Conservation (phyloP, 345 rosid species). For the Tarenaya hassleriana region DNA sequence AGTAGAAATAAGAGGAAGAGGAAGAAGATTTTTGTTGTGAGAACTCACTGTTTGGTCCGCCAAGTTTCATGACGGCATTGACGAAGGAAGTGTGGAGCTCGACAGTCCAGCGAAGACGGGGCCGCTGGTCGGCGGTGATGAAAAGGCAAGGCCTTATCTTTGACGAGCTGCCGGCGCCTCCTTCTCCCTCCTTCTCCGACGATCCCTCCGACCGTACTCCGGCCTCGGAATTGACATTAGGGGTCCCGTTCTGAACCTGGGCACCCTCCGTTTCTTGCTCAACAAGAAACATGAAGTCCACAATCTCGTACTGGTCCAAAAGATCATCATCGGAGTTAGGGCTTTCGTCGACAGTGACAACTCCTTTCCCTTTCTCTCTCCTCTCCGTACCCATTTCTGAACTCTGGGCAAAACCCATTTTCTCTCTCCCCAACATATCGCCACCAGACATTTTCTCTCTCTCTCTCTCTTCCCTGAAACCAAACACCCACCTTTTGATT, state of each 20-base stretch:
- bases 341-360: background rate
- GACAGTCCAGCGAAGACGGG: slow-evolving; percentile 20
- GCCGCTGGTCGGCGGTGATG: background rate
- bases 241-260: background rate
- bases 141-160: background rate
- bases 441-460: background rate
- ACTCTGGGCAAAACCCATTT: background rate
- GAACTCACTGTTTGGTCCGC: slow-evolving; percentile 32
- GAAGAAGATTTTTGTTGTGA: background rate
- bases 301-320: background rate
- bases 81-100: slow-evolving; percentile 21
- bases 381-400: background rate
- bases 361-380: slow-evolving; percentile 3
- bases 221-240: background rate
- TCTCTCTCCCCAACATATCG: background rate
- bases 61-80: slow-evolving; percentile 20
- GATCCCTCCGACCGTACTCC: background rate
- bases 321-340: background rate
- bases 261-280: slow-evolving; percentile 18
- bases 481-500: no score
- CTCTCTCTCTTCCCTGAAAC: background rate
- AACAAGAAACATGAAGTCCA: slow-evolving; percentile 9
- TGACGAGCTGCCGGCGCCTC: background rate
- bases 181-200: background rate
- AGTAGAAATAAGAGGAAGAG: background rate